Percentiles rank a stretch among this genome's conserved stretches.
Evolutionary conservation across 257 asterid species (phyloP).

Genomic region (Ilex aquifolium): DNA sequence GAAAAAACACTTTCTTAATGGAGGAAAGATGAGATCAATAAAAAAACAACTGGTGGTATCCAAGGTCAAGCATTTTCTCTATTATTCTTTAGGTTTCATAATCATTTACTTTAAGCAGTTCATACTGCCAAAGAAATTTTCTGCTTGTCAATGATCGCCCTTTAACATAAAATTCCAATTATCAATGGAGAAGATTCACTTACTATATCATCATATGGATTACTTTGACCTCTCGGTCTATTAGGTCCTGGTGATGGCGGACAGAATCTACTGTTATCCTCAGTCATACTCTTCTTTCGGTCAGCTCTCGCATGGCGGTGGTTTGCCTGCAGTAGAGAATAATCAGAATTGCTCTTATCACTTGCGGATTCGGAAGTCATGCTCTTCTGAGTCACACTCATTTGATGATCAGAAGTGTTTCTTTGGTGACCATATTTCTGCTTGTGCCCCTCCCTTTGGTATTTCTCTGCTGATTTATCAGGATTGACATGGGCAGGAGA

Average conservation of each 20-base stretch:
- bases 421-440: constrained; percentile 12
- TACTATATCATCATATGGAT: constrained; percentile 43
- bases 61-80: too few species aligned
- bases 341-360: constrained; percentile 19
- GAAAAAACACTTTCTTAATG: too few species aligned
- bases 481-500: constrained; percentile 3
- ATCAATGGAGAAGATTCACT: constrained; percentile 11
- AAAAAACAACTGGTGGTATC: too few species aligned
- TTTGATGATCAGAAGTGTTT: constrained; percentile 23
- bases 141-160: too few species aligned
- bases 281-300: constrained; percentile 16
- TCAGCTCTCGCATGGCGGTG: constrained; percentile 24
- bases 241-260: constrained; percentile 22
- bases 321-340: constrained; percentile 13
- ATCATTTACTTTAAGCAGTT: too few species aligned
- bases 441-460: constrained; percentile 2
- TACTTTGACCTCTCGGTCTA: constrained; percentile 13
- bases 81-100: too few species aligned
- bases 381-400: constrained; percentile 16
- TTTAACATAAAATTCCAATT: not conserved
- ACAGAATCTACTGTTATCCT: constrained; percentile 9
- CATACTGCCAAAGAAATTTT: too few species aligned
- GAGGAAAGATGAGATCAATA: too few species aligned
- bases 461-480: constrained; percentile 10
- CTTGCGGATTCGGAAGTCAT: constrained; percentile 33